These are phyloP conservation scores for Corymbia citriodora DNA, from an alignment of 441 rosid species.

Conservation along the genomic window DNA sequence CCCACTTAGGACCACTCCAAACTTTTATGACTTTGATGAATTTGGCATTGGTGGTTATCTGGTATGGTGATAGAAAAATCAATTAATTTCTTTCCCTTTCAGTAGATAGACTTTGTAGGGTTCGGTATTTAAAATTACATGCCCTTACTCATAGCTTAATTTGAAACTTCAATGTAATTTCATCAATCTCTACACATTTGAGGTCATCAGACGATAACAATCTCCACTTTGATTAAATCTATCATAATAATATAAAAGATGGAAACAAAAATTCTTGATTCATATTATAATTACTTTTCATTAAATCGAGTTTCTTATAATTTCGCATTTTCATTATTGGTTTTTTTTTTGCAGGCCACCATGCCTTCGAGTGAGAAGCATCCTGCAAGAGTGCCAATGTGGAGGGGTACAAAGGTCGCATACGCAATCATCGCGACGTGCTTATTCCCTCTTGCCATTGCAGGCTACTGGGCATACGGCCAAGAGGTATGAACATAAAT, in stretches of 20 bases:
- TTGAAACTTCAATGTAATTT: not conserved
- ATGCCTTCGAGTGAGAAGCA: constrained; percentile 46
- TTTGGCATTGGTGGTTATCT: no score
- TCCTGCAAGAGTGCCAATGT: constrained; percentile 20
- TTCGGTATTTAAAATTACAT: not conserved
- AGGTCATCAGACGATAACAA: not conserved
- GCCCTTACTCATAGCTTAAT: not conserved
- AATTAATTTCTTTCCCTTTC: not conserved
- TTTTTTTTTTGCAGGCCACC: constrained; percentile 33
- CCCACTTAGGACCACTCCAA: not conserved
- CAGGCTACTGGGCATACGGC: constrained; percentile 89
- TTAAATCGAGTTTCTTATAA: not conserved
- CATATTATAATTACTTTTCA: not conserved
- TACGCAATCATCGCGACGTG: constrained; percentile 2
- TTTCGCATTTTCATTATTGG: not conserved
- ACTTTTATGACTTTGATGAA: not conserved
- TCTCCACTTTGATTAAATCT: not conserved
- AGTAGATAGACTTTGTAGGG: not conserved
- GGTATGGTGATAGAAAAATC: not conserved
- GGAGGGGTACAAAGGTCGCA: constrained; percentile 9
- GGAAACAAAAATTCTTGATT: not conserved
- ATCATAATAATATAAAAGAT: not conserved
- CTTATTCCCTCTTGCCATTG: constrained; percentile 63
- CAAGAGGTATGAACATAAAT: constrained; percentile 31
- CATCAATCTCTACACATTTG: no score